Conservation (phyloP, 176 grass and related monocot genomes). For the Chrysopogon serrulatus region DNA sequence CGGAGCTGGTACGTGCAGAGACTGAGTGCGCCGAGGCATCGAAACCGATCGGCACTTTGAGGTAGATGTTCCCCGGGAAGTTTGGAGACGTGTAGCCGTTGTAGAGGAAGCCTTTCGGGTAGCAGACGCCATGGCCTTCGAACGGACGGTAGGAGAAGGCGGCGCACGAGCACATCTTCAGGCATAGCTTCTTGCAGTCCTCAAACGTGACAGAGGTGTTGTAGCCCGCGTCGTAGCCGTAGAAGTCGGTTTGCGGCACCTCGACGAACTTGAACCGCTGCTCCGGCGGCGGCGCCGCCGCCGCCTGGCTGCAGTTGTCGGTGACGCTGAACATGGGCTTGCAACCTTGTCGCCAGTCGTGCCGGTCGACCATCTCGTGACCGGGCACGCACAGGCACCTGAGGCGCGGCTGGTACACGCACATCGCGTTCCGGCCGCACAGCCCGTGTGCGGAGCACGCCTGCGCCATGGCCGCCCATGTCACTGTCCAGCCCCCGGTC, state of each 20-base stretch:
- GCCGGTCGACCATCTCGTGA: slow-evolving; percentile 34
- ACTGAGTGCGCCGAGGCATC: background rate
- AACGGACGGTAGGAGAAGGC: slow-evolving; percentile 42
- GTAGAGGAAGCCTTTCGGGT: slow-evolving; percentile 40
- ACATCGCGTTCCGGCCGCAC: slow-evolving; percentile 57
- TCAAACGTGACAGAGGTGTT: background rate
- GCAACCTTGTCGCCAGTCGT: slow-evolving; percentile 51
- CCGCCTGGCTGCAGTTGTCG: background rate
- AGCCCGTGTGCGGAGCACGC: slow-evolving; percentile 40
- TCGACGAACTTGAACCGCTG: slow-evolving; percentile 19
- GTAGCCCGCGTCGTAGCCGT: slow-evolving; percentile 40
- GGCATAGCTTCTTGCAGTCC: slow-evolving; percentile 21
- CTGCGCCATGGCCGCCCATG: slow-evolving; percentile 32
- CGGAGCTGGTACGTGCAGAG: background rate
- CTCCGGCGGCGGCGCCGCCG: background rate
- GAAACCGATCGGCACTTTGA: slow-evolving; percentile 41
- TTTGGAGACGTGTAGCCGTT: slow-evolving; percentile 44
- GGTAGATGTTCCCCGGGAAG: slow-evolving; percentile 37
- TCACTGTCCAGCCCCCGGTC: slow-evolving; percentile 21
- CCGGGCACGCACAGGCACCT: slow-evolving; percentile 42
- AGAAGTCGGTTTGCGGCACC: slow-evolving; percentile 37
- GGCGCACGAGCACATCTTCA: slow-evolving; percentile 23
- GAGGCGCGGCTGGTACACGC: slow-evolving; percentile 16
- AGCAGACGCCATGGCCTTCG: background rate
- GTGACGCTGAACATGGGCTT: slow-evolving; percentile 8